A percentile compares a stretch with the other conserved stretches of the same genome.
Evolutionary conservation across 2,329 filamentous ascomycete genomes (phyloP).

Genomic region (Fusarium bactridioides): DNA sequence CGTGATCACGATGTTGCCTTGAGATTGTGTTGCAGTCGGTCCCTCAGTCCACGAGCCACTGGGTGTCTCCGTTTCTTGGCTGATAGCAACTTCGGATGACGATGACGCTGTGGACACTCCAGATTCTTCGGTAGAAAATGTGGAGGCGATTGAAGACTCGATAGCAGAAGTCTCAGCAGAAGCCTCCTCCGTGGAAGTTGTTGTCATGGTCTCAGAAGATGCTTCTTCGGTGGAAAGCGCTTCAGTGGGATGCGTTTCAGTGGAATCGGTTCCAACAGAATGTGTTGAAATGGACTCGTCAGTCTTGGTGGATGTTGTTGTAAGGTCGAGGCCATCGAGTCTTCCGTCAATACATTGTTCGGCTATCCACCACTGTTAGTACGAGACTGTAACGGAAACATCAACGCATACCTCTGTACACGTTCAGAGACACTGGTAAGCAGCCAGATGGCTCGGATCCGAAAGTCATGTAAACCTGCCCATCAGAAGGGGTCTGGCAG

Average conservation of each 20-base stretch:
- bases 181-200: too few relatives aligned
- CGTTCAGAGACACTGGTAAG: neutral
- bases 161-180: neutral
- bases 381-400: fast-evolving
- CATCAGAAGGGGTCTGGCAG: neutral
- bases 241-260: neutral
- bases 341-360: neutral
- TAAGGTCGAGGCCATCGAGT: neutral
- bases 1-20: neutral
- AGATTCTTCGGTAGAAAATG: neutral
- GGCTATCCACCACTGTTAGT: neutral
- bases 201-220: neutral
- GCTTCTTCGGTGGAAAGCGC: too few relatives aligned
- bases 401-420: neutral
- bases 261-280: neutral
- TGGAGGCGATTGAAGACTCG: neutral
- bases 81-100: neutral
- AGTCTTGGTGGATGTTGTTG: neutral
- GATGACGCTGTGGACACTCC: neutral
- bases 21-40: neutral
- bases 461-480: conserved; percentile 1
- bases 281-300: neutral
- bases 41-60: neutral
- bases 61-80: neutral
- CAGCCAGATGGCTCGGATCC: neutral